Evolutionary conservation across 345 rosid genomes (phyloP).

Genomic region (Tarenaya hassleriana): DNA sequence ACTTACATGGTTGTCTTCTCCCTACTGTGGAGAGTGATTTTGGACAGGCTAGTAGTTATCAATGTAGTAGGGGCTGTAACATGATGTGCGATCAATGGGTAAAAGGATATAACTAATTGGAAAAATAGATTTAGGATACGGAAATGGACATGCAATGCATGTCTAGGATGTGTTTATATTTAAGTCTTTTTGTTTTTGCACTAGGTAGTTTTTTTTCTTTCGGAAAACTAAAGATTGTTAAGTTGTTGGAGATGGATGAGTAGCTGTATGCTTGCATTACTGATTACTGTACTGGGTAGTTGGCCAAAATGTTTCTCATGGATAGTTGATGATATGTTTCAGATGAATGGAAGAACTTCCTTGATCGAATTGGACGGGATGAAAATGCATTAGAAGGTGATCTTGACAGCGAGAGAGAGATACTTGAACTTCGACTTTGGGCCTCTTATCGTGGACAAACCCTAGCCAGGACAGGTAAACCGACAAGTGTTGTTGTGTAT

Average conservation of each 20-base stretch:
- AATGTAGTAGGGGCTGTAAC: too few relatives aligned
- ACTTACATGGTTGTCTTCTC: conserved; percentile 5
- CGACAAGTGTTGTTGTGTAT: too few relatives aligned
- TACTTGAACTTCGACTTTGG: conserved; percentile 97
- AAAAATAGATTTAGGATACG: too few relatives aligned
- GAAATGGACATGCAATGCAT: too few relatives aligned
- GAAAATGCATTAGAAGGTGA: conserved; percentile 79
- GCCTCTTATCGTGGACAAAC: conserved; percentile 99
- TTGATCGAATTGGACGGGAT: conserved; percentile 94
- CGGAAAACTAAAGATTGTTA: too few relatives aligned
- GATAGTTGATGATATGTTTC: conserved; percentile 23
- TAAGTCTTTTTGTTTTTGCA: too few relatives aligned
- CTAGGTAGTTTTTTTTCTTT: too few relatives aligned
- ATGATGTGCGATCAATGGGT: too few relatives aligned
- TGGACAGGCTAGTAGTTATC: too few relatives aligned
- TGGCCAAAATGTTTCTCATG: conserved; percentile 17
- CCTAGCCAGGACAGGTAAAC: conserved; percentile 82
- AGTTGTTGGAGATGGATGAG: too few relatives aligned
- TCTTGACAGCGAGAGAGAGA: conserved; percentile 60
- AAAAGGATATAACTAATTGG: too few relatives aligned
- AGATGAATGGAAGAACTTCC: conserved; percentile 99
- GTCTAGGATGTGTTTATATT: too few relatives aligned
- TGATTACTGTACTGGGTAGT: conserved; percentile 6
- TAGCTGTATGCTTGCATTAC: conserved; percentile 6
- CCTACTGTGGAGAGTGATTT: neutral